These are phyloP conservation scores for Coemansia sp. DNA, from an alignment of 192 early-diverging fungal genomes.

Conservation along the genomic window DNA sequence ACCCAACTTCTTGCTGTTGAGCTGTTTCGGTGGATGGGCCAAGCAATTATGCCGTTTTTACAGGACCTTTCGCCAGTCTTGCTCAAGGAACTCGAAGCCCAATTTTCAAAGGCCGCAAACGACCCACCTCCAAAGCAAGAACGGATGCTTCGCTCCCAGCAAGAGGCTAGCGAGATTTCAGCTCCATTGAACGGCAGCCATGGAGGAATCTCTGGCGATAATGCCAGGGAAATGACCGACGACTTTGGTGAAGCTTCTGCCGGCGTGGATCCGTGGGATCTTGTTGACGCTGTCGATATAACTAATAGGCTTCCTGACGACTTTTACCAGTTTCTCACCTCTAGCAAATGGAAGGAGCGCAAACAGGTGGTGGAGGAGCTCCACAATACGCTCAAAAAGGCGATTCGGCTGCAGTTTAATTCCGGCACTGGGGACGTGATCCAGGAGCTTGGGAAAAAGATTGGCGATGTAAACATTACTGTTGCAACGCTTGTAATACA, in stretches of 20 bases:
- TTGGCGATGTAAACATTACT: conserved; percentile 87
- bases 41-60: conserved; percentile 75
- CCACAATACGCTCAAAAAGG: conserved; percentile 43
- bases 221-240: conserved; percentile 40
- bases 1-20: conserved; percentile 77
- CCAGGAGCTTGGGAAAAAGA: conserved; percentile 78
- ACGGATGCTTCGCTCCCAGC: conserved; percentile 81
- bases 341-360: conserved; percentile 96
- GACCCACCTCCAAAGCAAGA: conserved; percentile 62
- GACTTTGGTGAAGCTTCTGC: conserved; percentile 56
- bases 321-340: conserved; percentile 66
- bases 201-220: conserved; percentile 16
- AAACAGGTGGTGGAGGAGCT: conserved; percentile 87
- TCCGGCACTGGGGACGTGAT: conserved; percentile 75
- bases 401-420: conserved; percentile 45
- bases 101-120: conserved; percentile 70
- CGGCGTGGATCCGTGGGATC: conserved; percentile 74
- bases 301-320: conserved; percentile 79
- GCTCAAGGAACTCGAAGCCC: conserved; percentile 86
- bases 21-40: conserved; percentile 91
- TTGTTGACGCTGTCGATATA: conserved; percentile 91
- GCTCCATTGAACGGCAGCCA: conserved; percentile 28
- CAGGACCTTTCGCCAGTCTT: conserved; percentile 93
- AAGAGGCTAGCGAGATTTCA: conserved; percentile 59
- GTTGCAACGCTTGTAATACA: conserved; percentile 79